phyloP scores from a whole-genome alignment of 768 basidiomycete species.

The Hydnum rufescens region DNA sequence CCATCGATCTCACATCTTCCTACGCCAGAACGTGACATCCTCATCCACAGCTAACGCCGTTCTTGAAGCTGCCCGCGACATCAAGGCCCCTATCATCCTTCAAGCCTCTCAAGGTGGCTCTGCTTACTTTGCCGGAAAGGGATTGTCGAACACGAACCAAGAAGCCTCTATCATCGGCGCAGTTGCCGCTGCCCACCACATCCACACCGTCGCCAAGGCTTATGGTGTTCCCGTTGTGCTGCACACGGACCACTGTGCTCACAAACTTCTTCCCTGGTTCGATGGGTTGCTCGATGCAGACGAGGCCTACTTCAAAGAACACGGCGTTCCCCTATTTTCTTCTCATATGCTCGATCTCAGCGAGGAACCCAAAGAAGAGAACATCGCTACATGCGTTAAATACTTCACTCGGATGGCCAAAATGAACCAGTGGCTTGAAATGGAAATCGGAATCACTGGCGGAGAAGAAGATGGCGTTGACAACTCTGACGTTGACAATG shows the following conservation, averaged over 20 bases:
- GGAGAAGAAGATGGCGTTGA: slow-evolving; percentile 99
- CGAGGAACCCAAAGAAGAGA: slow-evolving; percentile 50
- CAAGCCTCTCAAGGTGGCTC: slow-evolving; percentile 95
- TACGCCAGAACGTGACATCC: slow-evolving; percentile 75
- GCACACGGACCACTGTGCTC: slow-evolving; percentile 96
- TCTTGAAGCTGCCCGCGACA: slow-evolving; percentile 90
- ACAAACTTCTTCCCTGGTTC: slow-evolving; percentile 97
- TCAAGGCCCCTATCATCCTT: slow-evolving; percentile 93
- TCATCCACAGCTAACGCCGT: slow-evolving; percentile 88
- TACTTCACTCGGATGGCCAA: slow-evolving; percentile 94
- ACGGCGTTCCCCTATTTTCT: slow-evolving; percentile 26
- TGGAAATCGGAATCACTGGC: slow-evolving; percentile 99
- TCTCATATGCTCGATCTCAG: slow-evolving; percentile 34
- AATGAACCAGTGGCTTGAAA: slow-evolving; percentile 91
- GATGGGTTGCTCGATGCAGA: slow-evolving; percentile 98
- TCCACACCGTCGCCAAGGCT: slow-evolving; percentile 66
- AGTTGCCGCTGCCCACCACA: slow-evolving; percentile 76
- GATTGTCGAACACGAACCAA: slow-evolving; percentile 83
- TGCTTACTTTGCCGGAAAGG: slow-evolving; percentile 94
- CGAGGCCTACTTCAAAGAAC: slow-evolving; percentile 76
- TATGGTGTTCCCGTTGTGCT: slow-evolving; percentile 95
- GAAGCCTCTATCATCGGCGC: slow-evolving; percentile 91
- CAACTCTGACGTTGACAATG: slow-evolving; percentile 90
- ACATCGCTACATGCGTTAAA: slow-evolving; percentile 80
- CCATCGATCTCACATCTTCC: background rate